Base-by-base conservation (phyloP, 768 basidiomycete genomes). In the Gloeophyllum trabeum region DNA sequence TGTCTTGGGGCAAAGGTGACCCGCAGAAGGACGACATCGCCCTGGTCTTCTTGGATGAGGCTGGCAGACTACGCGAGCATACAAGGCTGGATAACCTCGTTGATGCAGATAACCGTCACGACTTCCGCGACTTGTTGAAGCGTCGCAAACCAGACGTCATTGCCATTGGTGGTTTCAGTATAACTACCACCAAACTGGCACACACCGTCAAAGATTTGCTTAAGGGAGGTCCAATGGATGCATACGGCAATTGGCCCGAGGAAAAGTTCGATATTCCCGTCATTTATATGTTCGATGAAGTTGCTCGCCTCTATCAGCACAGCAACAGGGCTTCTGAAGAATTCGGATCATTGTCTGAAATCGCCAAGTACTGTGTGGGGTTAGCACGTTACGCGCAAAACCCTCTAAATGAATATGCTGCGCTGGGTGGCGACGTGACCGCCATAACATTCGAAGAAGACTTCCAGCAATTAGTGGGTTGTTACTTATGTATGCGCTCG, bases 1-100 rank as follows among this genome's bases (percentile, higher is more conserved):
- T 94, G 43, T 94, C 93, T 5, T 92, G 90, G 81, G 96, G 96
- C 26, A 83, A 87, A 61, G 96, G 96, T 26, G 92, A 96, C 51
- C 88, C 90, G 28, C 79, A 83, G 52, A 86, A 85, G 53, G 94
- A 99, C 59, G 80, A 82, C 5, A 84, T 97, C 42, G 75, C 79
- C 18, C 65, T 90, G 30, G 83, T 93, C 44, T 87, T 80, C 64
- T 56, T 97, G 36, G 93, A 97, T 53, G 78, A 88, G 47, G 80
- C 79, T 36, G 94, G 96, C 14, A 82, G 88, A 38, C 68, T 93
- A 54, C 83, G 90, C n/a, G 89, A 96, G 51, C 82, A 90, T 47
- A 75, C 79, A 35, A 87, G 84, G 55, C 70, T 97, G 43, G 92
- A 96, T 61, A 92, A 90, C 50, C 72, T 99, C 22, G 67, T 73